phyloP scores from a whole-genome alignment of 257 asterid genomes.

The Nicotiana attenuata region DNA sequence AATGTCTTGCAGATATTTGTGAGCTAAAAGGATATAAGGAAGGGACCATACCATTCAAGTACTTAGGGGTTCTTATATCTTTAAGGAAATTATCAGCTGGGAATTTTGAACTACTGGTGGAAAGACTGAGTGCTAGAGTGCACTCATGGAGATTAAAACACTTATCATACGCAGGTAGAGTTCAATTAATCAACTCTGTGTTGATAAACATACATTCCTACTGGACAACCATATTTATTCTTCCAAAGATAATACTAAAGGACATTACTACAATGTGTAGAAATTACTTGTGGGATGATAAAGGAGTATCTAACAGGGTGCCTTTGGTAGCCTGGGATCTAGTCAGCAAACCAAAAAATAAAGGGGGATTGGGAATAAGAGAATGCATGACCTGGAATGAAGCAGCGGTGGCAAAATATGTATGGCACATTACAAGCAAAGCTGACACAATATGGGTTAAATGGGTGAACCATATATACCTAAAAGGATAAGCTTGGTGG shows the following conservation, averaged over 20 bases:
- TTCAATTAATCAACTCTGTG: not conserved
- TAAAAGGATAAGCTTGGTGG: not conserved
- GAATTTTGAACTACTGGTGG: not conserved
- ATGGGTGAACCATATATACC: too few relatives aligned
- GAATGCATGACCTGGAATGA: not conserved
- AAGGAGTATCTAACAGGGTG: not conserved
- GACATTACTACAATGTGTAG: not conserved
- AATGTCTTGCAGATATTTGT: too few relatives aligned
- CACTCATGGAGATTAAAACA: too few relatives aligned
- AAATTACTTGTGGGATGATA: not conserved
- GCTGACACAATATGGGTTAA: too few relatives aligned
- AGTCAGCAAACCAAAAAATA: not conserved
- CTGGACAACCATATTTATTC: not conserved
- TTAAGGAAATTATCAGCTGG: too few relatives aligned
- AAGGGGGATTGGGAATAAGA: too few relatives aligned
- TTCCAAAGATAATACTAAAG: not conserved
- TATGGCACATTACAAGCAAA: too few relatives aligned
- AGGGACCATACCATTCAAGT: not conserved
- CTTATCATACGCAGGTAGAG: not conserved
- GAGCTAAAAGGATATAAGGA: not conserved
- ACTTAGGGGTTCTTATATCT: not conserved
- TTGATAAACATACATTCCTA: not conserved
- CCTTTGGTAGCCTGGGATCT: not conserved
- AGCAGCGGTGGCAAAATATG: too few relatives aligned
- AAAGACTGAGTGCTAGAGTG: too few relatives aligned